These are phyloP conservation scores for Ehretia macrophylla DNA, from an alignment of 257 asterid genomes.

Conservation along the genomic window DNA sequence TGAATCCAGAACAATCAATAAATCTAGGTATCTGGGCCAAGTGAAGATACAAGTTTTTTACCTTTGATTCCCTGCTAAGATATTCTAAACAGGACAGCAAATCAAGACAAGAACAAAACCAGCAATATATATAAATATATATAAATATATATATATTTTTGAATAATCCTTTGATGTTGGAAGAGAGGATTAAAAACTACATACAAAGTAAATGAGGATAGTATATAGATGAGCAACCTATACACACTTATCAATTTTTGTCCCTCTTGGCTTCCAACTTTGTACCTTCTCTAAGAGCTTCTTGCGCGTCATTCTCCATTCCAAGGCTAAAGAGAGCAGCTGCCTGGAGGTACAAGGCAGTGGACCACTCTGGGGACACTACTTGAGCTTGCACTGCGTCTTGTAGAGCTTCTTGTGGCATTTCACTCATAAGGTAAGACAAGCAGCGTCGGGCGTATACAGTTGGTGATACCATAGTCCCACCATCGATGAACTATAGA, in stretches of 20 bases:
- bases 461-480: slow-evolving; percentile 85
- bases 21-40: no score
- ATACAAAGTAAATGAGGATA: slow-evolving; percentile 1
- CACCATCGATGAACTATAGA: slow-evolving; percentile 77
- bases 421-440: slow-evolving; percentile 37
- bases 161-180: background rate
- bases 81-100: no score
- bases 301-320: slow-evolving; percentile 43
- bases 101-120: no score
- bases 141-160: slow-evolving; percentile 1
- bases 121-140: no score
- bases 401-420: slow-evolving; percentile 35
- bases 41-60: no score
- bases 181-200: slow-evolving; percentile 4
- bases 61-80: no score
- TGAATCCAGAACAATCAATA: no score
- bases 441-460: slow-evolving; percentile 71
- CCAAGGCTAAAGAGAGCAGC: slow-evolving; percentile 40
- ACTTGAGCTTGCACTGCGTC: slow-evolving; percentile 47
- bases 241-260: slow-evolving; percentile 20
- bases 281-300: slow-evolving; percentile 41
- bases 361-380: slow-evolving; percentile 41
- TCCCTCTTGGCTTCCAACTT: slow-evolving; percentile 31
- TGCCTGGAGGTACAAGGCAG: slow-evolving; percentile 45
- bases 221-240: background rate